phyloP scores from a whole-genome alignment of 768 basidiomycete genomes.

The Calocybe indica region DNA sequence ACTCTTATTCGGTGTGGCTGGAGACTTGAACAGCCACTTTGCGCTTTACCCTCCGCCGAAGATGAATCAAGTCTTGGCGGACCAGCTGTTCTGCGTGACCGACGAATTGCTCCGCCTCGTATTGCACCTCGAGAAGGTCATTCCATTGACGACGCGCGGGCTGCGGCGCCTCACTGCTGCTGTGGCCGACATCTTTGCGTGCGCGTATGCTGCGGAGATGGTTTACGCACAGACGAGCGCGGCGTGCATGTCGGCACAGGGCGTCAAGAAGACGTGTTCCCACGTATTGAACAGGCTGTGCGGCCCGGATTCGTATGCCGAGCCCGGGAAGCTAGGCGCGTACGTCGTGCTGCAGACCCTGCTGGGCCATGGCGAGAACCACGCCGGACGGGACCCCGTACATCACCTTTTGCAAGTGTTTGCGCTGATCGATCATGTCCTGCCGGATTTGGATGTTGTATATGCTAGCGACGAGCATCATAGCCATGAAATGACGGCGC shows the following conservation, averaged over 20 bases:
- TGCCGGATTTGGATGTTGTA: conserved; percentile 31
- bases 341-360: conserved; percentile 52
- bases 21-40: conserved; percentile 53
- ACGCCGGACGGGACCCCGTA: conserved; percentile 43
- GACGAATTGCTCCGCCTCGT: conserved; percentile 51
- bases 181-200: conserved; percentile 51
- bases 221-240: conserved; percentile 32
- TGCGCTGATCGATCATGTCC: conserved; percentile 48
- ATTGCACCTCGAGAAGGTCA: conserved; percentile 34
- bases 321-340: conserved; percentile 33
- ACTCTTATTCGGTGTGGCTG: conserved; percentile 38
- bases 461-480: background rate
- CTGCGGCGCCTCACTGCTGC: conserved; percentile 37
- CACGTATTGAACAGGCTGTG: conserved; percentile 40
- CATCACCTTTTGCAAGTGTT: conserved; percentile 51
- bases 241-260: conserved; percentile 35
- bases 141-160: conserved; percentile 45
- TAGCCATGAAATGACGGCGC: conserved; percentile 21
- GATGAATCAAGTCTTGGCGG: conserved; percentile 37
- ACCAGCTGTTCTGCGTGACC: conserved; percentile 49
- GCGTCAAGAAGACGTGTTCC: conserved; percentile 44
- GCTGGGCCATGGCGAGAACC: conserved; percentile 24
- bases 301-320: conserved; percentile 20
- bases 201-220: conserved; percentile 39
- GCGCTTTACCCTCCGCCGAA: conserved; percentile 27